Evolutionary conservation across 768 basidiomycete genomes (phyloP).

Genomic region (Tricholoma sp.): DNA sequence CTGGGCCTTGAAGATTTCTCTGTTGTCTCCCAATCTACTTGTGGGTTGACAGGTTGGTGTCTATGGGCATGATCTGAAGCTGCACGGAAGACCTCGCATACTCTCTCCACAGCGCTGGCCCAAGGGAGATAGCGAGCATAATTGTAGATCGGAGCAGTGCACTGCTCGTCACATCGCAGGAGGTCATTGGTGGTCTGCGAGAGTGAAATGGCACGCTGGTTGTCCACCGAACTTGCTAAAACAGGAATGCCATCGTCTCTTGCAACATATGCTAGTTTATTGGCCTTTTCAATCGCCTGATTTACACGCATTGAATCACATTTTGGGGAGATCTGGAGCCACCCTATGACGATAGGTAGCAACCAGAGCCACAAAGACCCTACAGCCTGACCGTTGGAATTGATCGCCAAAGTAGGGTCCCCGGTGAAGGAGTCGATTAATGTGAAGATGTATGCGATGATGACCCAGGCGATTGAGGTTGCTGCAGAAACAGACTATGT

Average conservation of each 20-base stretch:
- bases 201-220: slow-evolving; percentile 19
- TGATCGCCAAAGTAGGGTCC: slow-evolving; percentile 15
- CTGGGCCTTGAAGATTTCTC: background rate
- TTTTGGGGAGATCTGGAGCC: slow-evolving; percentile 39
- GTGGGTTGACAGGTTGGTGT: slow-evolving; percentile 15
- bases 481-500: slow-evolving; percentile 34
- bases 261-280: slow-evolving; percentile 24
- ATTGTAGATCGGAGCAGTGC: slow-evolving; percentile 18
- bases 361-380: slow-evolving; percentile 43
- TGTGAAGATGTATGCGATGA: slow-evolving; percentile 38
- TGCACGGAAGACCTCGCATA: slow-evolving; percentile 18
- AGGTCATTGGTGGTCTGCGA: slow-evolving; percentile 5
- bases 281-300: slow-evolving; percentile 25
- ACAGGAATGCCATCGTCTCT: slow-evolving; percentile 4
- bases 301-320: slow-evolving; percentile 28
- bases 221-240: slow-evolving; percentile 8
- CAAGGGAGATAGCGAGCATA: slow-evolving; percentile 26
- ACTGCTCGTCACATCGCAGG: slow-evolving; percentile 15
- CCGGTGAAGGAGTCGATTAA: slow-evolving; percentile 29
- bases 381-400: slow-evolving; percentile 33
- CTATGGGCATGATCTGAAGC: slow-evolving; percentile 15
- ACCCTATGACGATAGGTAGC: slow-evolving; percentile 37
- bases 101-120: slow-evolving; percentile 21
- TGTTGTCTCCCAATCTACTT: slow-evolving; percentile 9
- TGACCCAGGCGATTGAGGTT: slow-evolving; percentile 37